Base-by-base conservation (phyloP, 2,329 filamentous ascomycete genomes). In the Aspergillus sclerotialis region DNA sequence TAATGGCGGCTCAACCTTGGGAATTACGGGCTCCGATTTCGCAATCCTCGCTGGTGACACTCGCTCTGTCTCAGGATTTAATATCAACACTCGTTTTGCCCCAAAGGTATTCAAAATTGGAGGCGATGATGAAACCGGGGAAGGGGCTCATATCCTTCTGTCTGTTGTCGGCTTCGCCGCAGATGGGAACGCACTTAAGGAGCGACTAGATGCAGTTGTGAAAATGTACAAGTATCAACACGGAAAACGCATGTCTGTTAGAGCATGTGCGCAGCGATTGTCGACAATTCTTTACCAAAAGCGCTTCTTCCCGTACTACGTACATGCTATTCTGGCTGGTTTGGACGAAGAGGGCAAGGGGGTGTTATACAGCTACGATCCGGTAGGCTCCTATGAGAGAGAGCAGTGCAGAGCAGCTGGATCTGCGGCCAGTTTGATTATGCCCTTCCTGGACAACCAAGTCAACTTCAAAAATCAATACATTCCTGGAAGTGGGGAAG, bases 381-480 rank as follows among this genome's bases (percentile, higher is more conserved):
- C 92, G 1, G 92, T 98, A 27, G 92, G 92, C 50, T 94, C 86
- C 61, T 98, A 96, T 68, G 92, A 98, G 73, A 75, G 92, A 47
- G 92, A 98, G 69, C 86, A 94, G 69, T 95, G 89, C 69, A 80
- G 90, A 46, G 89, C 92, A 23, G 92, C 86, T 27, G 92, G 92
- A 52, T 89, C 92, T 10, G 89, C 89, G 13, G 83, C 87, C 35
- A 92, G 85, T 55, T 69, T 98, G 64, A 98, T 98, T 67, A 98
- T 95, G 85, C 92, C 92, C 2, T 98, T 98, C 74, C 69, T 98
- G 56, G 92, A 98, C 65, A 98, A 98, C 64, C 93, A 98, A 68
- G 92, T 98, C 71, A 96, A 96, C 70, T 90, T 90, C 74, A 98
- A 95, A 77, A 98, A 98, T 64, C 90, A 95, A 71, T 94, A 94